phyloP scores from a whole-genome alignment of 2,329 filamentous ascomycete genomes.

The Trichoderma citrinoviride region DNA sequence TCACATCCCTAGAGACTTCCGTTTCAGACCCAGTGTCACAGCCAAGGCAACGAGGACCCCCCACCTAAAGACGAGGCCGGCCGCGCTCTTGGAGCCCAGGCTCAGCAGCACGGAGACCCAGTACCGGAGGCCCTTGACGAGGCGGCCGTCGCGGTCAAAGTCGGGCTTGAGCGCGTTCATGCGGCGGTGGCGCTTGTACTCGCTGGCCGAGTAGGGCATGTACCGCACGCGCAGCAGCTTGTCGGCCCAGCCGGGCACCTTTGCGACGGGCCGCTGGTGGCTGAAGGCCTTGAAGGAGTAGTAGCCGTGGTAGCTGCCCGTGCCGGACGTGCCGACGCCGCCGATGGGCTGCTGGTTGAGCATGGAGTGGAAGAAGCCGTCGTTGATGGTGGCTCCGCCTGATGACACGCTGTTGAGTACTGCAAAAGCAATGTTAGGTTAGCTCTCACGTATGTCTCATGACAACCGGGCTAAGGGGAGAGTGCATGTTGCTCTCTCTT shows the following conservation, averaged over 20 bases:
- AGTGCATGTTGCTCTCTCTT: too few species aligned
- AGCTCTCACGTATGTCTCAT: too few species aligned
- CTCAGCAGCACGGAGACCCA: slow-evolving; percentile 52
- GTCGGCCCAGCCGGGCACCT: slow-evolving; percentile 40
- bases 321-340: slow-evolving; percentile 49
- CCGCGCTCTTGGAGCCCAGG: slow-evolving; percentile 49
- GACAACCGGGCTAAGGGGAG: too few species aligned
- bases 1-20: slow-evolving; percentile 35
- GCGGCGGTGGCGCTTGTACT: slow-evolving; percentile 45
- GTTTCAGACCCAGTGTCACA: slow-evolving; percentile 37
- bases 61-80: slow-evolving; percentile 55
- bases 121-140: slow-evolving; percentile 51
- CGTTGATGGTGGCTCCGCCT: slow-evolving; percentile 52
- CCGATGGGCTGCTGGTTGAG: slow-evolving; percentile 47
- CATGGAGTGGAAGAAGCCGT: slow-evolving; percentile 44
- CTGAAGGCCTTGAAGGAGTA: slow-evolving; percentile 47
- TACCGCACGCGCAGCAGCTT: slow-evolving; percentile 64
- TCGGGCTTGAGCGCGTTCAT: slow-evolving; percentile 50
- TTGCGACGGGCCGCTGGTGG: slow-evolving; percentile 40
- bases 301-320: slow-evolving; percentile 48
- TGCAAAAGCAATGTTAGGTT: slow-evolving; percentile 27
- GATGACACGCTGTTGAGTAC: slow-evolving; percentile 42
- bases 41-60: slow-evolving; percentile 41
- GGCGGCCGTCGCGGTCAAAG: slow-evolving; percentile 60
- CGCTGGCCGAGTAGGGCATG: slow-evolving; percentile 55